Percentiles rank a stretch among this genome's conserved stretches.
phyloP scores from a whole-genome alignment of 495 filamentous ascomycete species.

The Tuber umbilicatum region DNA sequence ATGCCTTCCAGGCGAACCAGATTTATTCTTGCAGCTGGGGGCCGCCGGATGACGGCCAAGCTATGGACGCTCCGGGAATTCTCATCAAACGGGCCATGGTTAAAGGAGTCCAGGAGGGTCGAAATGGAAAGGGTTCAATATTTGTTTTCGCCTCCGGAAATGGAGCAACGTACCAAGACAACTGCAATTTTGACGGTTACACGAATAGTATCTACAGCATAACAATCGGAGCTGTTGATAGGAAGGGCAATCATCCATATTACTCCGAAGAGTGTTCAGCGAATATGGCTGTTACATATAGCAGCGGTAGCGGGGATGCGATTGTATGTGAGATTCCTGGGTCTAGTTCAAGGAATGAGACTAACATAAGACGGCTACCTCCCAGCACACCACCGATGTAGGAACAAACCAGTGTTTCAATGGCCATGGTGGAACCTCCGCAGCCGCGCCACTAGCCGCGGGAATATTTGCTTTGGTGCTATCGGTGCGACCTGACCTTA shows the following conservation, averaged over 20 bases:
- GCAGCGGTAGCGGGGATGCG: constrained; percentile 76
- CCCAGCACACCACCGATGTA: constrained; percentile 84
- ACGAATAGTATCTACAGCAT: constrained; percentile 99
- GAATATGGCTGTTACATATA: constrained; percentile 91
- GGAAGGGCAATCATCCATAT: constrained; percentile 74
- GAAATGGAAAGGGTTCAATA: constrained; percentile 75
- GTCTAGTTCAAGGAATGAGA: neutral
- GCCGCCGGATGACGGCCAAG: constrained; percentile 80
- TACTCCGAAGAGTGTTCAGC: constrained; percentile 97
- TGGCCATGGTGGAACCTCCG: constrained; percentile 89
- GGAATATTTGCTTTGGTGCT: constrained; percentile 91
- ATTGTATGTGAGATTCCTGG: constrained; percentile 52
- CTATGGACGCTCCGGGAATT: constrained; percentile 89
- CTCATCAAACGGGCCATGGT: constrained; percentile 85
- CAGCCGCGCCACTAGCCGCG: constrained; percentile 84
- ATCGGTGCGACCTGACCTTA: constrained; percentile 74
- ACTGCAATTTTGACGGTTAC: constrained; percentile 99
- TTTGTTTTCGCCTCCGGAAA: constrained; percentile 98
- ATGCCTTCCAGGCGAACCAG: constrained; percentile 80
- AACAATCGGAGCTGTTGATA: constrained; percentile 87
- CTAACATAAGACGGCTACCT: neutral
- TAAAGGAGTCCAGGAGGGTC: constrained; percentile 83
- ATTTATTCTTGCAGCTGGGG: constrained; percentile 99
- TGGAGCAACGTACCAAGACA: constrained; percentile 77
- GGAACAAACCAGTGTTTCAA: constrained; percentile 70